Conservation (phyloP, 441 rosid genomes). For the Isatis lusitanica region DNA sequence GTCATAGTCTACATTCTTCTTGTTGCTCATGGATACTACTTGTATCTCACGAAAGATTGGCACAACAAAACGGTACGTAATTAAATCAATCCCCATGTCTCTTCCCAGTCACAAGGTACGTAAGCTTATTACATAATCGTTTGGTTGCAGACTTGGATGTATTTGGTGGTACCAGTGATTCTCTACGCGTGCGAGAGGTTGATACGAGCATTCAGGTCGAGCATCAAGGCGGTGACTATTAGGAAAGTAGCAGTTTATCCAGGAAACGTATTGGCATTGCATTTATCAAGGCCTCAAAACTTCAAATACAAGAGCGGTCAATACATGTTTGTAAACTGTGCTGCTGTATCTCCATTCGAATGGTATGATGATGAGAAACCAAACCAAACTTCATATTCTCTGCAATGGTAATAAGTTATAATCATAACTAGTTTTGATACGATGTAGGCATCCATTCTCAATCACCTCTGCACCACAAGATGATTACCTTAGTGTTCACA, state of each 20-base stretch:
- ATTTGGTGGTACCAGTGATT: conserved; percentile 54
- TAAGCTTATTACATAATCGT: not conserved
- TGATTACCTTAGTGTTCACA: conserved; percentile 65
- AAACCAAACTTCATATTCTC: not conserved
- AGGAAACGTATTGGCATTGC: conserved; percentile 67
- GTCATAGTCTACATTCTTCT: conserved; percentile 58
- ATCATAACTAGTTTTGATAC: not conserved
- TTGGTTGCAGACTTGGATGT: conserved; percentile 63
- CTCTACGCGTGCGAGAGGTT: conserved; percentile 57
- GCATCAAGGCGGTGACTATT: conserved; percentile 56
- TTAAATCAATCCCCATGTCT: not conserved
- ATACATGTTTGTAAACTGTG: conserved; percentile 74
- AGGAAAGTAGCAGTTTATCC: conserved; percentile 66
- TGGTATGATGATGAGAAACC: conserved; percentile 40
- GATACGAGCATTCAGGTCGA: conserved; percentile 61
- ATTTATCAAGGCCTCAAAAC: conserved; percentile 62
- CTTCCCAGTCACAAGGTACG: not conserved
- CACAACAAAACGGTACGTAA: conserved; percentile 56
- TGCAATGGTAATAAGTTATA: not conserved
- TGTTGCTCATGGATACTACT: conserved; percentile 50
- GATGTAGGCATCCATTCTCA: conserved; percentile 70
- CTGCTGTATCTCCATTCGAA: conserved; percentile 72
- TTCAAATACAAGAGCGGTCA: conserved; percentile 79
- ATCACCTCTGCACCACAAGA: conserved; percentile 75
- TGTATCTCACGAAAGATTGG: conserved; percentile 56